Conservation (phyloP, 495 filamentous ascomycete species). For the Diplogelasinospora grovesii region DNA sequence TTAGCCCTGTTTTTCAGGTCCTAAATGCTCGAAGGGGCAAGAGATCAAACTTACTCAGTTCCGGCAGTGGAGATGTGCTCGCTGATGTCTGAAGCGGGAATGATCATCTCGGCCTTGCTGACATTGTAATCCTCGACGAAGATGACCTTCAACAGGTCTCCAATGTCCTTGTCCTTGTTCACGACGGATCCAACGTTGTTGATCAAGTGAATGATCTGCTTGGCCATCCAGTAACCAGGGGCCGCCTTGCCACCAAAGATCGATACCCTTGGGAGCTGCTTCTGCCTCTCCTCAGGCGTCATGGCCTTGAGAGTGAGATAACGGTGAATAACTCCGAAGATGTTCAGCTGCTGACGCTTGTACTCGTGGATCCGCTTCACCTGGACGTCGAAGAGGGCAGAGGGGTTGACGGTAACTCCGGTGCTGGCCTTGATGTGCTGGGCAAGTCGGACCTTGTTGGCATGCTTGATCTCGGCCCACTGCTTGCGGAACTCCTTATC, state of each 20-base stretch:
- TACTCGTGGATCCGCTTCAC: slow-evolving; percentile 99
- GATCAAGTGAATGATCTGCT: slow-evolving; percentile 95
- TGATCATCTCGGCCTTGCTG: slow-evolving; percentile 96
- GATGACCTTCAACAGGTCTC: slow-evolving; percentile 91
- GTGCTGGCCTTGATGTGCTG: slow-evolving; percentile 79
- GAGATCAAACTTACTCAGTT: slow-evolving; percentile 61
- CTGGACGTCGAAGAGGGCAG: slow-evolving; percentile 89
- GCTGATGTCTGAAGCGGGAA: slow-evolving; percentile 89
- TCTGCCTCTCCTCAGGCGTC: slow-evolving; percentile 78
- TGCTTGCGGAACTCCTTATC: slow-evolving; percentile 87
- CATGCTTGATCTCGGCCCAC: slow-evolving; percentile 82
- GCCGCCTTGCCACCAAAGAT: slow-evolving; percentile 98
- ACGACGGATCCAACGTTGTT: slow-evolving; percentile 88
- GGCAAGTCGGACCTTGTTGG: slow-evolving; percentile 67
- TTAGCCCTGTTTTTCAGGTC: slow-evolving; percentile 34
- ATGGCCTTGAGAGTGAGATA: slow-evolving; percentile 85
- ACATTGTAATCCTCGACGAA: slow-evolving; percentile 99
- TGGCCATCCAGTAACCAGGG: slow-evolving; percentile 99
- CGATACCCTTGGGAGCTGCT: slow-evolving; percentile 82
- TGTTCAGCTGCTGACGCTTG: slow-evolving; percentile 98
- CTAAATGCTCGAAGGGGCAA: no score
- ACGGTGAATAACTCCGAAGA: slow-evolving; percentile 94
- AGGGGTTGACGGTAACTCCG: slow-evolving; percentile 75
- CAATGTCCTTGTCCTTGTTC: slow-evolving; percentile 85
- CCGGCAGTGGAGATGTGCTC: slow-evolving; percentile 98